Evolutionary conservation across 805 yeast species (phyloP).

Genomic region (Teunomyces stri): DNA sequence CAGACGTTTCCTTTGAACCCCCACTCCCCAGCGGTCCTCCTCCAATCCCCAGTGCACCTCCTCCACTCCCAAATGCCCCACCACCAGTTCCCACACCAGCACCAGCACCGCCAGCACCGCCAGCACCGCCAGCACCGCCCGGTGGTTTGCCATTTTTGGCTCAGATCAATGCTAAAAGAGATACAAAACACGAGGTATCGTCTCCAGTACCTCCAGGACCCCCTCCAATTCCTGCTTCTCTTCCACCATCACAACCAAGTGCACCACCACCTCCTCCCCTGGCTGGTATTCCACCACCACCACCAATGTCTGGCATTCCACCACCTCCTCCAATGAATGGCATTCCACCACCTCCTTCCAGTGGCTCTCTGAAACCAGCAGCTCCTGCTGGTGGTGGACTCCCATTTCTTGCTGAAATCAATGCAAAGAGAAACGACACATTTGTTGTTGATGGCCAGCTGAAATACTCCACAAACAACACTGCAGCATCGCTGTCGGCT

Average conservation of each 20-base stretch:
- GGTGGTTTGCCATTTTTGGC: slow-evolving; percentile 47
- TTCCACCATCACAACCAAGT: slow-evolving; percentile 12
- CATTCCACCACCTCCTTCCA: slow-evolving; percentile 6
- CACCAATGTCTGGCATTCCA: slow-evolving; percentile 14
- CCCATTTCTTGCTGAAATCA: slow-evolving; percentile 53
- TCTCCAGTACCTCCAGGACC: slow-evolving; percentile 20
- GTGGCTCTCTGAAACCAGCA: slow-evolving; percentile 9
- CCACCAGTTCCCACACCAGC: slow-evolving; percentile 3
- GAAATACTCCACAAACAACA: slow-evolving; percentile 8
- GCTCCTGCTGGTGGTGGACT: slow-evolving; percentile 33
- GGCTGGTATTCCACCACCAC: slow-evolving; percentile 18
- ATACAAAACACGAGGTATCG: slow-evolving; percentile 25
- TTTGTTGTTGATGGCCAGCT: slow-evolving; percentile 41
- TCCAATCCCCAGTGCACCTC: slow-evolving; percentile 10
- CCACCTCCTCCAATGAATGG: slow-evolving; percentile 15
- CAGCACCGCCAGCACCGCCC: slow-evolving; percentile 19
- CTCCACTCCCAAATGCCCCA: slow-evolving; percentile 12
- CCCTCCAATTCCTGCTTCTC: neutral
- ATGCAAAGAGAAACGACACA: slow-evolving; percentile 46
- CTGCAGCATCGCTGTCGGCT: neutral
- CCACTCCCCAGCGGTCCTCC: slow-evolving; percentile 6
- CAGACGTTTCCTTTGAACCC: neutral
- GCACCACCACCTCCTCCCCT: slow-evolving; percentile 6
- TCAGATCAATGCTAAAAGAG: slow-evolving; percentile 49
- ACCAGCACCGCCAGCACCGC: slow-evolving; percentile 10